phyloP scores from a whole-genome alignment of 306 rosid genomes.

The Glycine soja region DNA sequence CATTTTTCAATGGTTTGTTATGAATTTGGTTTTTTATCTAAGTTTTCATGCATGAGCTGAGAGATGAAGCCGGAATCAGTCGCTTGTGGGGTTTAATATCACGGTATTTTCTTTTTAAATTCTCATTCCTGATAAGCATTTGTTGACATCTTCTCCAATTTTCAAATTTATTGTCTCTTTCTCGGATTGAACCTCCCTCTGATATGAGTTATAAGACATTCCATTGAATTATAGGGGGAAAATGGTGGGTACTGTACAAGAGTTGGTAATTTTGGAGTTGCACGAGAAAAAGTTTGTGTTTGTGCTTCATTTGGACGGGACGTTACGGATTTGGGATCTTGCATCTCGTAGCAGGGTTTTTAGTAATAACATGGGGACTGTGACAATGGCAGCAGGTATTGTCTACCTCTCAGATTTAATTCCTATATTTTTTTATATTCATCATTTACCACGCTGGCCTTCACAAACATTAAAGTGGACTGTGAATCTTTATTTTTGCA shows the following conservation, averaged over 20 bases:
- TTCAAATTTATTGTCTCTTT: slow-evolving; percentile 30
- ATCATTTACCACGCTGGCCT: neutral
- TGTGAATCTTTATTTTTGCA: neutral
- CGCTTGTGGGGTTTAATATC: slow-evolving; percentile 93
- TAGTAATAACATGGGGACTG: slow-evolving; percentile 61
- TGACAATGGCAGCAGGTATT: slow-evolving; percentile 69
- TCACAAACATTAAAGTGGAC: slow-evolving; percentile 3
- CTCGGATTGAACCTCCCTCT: slow-evolving; percentile 1
- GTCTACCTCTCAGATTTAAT: slow-evolving; percentile 27
- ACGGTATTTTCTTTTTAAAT: slow-evolving; percentile 56
- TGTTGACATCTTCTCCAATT: slow-evolving; percentile 13
- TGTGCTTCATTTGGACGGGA: slow-evolving; percentile 88
- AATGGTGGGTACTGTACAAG: slow-evolving; percentile 72
- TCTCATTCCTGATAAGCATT: neutral
- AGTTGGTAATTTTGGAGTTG: slow-evolving; percentile 71
- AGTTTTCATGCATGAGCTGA: slow-evolving; percentile 78
- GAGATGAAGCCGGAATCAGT: slow-evolving; percentile 85
- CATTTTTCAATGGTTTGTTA: slow-evolving; percentile 26
- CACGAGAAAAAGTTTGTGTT: slow-evolving; percentile 69
- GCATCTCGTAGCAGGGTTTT: slow-evolving; percentile 62
- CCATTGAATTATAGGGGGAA: slow-evolving; percentile 72
- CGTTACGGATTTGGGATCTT: slow-evolving; percentile 86
- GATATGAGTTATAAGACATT: slow-evolving; percentile 32
- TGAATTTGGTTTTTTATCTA: slow-evolving; percentile 40
- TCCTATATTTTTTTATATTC: neutral